These are phyloP conservation scores for Suillus hirtellus DNA, from an alignment of 768 basidiomycete species.

Conservation along the genomic window DNA sequence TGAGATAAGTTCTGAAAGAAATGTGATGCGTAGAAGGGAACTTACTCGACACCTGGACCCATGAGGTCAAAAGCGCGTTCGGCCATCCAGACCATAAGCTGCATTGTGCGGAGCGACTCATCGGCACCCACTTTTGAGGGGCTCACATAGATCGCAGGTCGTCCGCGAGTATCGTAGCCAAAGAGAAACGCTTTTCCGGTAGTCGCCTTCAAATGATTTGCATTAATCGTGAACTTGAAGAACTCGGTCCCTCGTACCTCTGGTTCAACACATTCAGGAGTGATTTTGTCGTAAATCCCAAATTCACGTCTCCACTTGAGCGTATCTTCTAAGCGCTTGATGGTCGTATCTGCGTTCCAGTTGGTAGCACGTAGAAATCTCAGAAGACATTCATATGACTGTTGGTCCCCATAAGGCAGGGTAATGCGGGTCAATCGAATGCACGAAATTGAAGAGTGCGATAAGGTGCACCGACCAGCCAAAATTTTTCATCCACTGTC, in stretches of 20 bases:
- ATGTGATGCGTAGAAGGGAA: slow-evolving; percentile 7
- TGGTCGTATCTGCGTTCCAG: slow-evolving; percentile 59
- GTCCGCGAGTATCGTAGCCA: slow-evolving; percentile 67
- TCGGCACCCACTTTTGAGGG: slow-evolving; percentile 77
- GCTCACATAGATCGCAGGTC: slow-evolving; percentile 70
- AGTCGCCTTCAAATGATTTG: slow-evolving; percentile 47
- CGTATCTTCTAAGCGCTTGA: slow-evolving; percentile 71
- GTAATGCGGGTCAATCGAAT: neutral
- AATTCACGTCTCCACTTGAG: slow-evolving; percentile 81
- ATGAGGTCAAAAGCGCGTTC: slow-evolving; percentile 80
- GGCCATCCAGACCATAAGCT: slow-evolving; percentile 76
- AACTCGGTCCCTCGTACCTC: slow-evolving; percentile 52
- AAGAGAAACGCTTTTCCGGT: slow-evolving; percentile 83
- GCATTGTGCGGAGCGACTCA: slow-evolving; percentile 64
- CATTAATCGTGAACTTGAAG: neutral
- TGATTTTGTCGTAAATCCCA: slow-evolving; percentile 65
- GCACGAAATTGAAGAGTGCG: neutral
- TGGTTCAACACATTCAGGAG: slow-evolving; percentile 63
- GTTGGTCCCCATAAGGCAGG: slow-evolving; percentile 10
- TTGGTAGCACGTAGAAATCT: slow-evolving; percentile 81
- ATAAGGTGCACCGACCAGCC: slow-evolving; percentile 52
- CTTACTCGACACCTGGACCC: slow-evolving; percentile 80
- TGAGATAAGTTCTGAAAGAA: neutral
- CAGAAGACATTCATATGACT: slow-evolving; percentile 70
- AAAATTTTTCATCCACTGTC: slow-evolving; percentile 71